Evolutionary conservation across 2,329 filamentous ascomycete genomes (phyloP), one percentile per base, ranked within the genome.

Genomic region (Fusarium brachygibbosum): DNA sequence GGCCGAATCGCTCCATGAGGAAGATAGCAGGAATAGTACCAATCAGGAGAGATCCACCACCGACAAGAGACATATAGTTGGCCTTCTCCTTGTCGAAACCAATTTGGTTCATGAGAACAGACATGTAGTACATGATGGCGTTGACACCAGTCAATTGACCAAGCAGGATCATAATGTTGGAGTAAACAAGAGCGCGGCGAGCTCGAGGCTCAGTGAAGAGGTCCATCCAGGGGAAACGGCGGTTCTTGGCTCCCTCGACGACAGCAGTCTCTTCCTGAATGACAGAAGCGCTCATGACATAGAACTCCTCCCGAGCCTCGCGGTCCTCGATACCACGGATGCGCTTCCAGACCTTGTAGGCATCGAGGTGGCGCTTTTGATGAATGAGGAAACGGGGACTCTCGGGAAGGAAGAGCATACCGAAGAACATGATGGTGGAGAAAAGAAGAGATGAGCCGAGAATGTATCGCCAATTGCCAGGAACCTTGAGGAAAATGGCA

Each of bases 51-150:
- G 90, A 81, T 6, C 88, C 90, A 28, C 90, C 90, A 5, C 91
- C 90, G 16, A 93, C 90, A 0, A 92, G 84, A 0, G 90, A 92
- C 90, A 93, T 93, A 83, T 92, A 93, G 62, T 89, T 91, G 17
- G 88, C 80, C 50, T 89, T 78, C 60, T 86, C 83, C 10, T 85
- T 78, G 71, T 89, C 77, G 78, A 93, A 93, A 14, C 90, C 90
- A 42, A 93, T 88, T 72, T 90, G 85, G 50, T 79, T 80, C 88
- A 93, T 91, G 9, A 93, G 80, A 0, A 87, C 83, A 0, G 83
- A 84, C 89, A 93, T 91, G 80, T 91, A 92, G 79, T 93, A 93
- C 85, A 90, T 68, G 35, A 91, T 87, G 0, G 88, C 88, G 63
- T 91, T 91, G 49, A 91, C 88, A 55, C 90, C 90, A 0, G 90